Evolutionary conservation across 2,329 filamentous ascomycete species (phyloP).

Genomic region (Beauveria medogensis): DNA sequence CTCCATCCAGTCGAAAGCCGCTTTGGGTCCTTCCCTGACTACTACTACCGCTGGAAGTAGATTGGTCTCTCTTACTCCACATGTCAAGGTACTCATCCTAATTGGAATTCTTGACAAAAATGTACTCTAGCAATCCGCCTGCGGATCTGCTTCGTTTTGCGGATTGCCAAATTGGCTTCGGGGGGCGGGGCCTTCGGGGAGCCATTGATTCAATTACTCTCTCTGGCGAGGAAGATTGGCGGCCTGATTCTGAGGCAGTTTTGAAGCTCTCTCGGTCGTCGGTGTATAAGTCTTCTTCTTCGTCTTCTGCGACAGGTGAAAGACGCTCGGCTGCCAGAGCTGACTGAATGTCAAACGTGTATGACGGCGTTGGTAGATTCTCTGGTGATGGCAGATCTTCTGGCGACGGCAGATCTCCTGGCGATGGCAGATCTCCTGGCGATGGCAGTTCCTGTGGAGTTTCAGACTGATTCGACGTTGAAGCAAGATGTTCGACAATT

Average conservation of each 20-base stretch:
- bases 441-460: neutral
- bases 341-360: neutral
- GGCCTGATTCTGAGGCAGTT: neutral
- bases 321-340: neutral
- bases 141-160: neutral
- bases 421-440: neutral
- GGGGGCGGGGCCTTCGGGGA: neutral
- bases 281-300: neutral
- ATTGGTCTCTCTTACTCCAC: neutral
- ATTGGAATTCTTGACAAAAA: neutral
- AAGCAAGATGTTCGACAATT: neutral
- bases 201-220: neutral
- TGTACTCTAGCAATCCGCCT: neutral
- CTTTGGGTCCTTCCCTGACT: neutral
- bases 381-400: no score
- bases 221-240: neutral
- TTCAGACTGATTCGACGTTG: neutral
- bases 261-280: neutral
- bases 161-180: neutral
- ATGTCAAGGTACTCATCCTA: neutral
- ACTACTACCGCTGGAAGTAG: neutral
- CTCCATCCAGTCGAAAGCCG: no score
- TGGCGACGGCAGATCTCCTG: neutral
- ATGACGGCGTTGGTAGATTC: neutral
- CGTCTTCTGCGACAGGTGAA: neutral